Evolutionary conservation across 176 grass and related monocot genomes (phyloP).

Genomic region (Oryza brachyantha): DNA sequence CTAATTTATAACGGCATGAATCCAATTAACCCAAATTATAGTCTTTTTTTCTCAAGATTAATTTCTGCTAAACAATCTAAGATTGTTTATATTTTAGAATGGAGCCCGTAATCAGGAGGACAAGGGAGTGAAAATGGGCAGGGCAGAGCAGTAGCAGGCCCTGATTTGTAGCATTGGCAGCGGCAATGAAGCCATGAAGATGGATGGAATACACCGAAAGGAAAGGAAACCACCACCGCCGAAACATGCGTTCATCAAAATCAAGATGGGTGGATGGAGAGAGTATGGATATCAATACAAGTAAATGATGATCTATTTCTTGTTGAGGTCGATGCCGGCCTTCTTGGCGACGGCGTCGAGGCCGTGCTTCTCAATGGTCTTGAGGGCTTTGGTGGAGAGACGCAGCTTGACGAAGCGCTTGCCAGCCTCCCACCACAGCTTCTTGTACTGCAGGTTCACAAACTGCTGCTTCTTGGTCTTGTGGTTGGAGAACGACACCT

Average conservation of each 20-base stretch:
- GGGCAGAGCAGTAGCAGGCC: neutral
- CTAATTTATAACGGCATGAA: too few relatives aligned
- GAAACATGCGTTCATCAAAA: neutral
- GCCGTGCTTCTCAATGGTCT: slow-evolving; percentile 91
- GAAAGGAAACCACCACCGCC: neutral
- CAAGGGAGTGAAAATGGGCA: too few relatives aligned
- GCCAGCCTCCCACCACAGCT: slow-evolving; percentile 84
- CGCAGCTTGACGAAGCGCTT: slow-evolving; percentile 77
- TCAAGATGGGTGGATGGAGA: neutral
- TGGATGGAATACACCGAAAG: neutral
- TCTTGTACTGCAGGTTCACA: slow-evolving; percentile 95
- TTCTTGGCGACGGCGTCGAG: slow-evolving; percentile 84
- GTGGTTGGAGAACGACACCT: slow-evolving; percentile 86
- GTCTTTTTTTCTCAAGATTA: too few relatives aligned
- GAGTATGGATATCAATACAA: neutral
- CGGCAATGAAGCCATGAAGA: too few relatives aligned
- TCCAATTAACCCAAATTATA: too few relatives aligned
- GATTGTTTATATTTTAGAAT: too few relatives aligned
- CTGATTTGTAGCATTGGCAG: neutral
- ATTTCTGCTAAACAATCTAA: too few relatives aligned
- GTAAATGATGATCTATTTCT: slow-evolving; percentile 15
- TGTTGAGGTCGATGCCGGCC: slow-evolving; percentile 79
- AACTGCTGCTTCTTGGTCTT: slow-evolving; percentile 92
- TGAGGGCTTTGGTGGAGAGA: slow-evolving; percentile 79
- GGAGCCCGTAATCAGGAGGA: too few relatives aligned